These are phyloP conservation scores for Cucumis cinereus DNA, from an alignment of 306 rosid species.

Conservation along the genomic window DNA sequence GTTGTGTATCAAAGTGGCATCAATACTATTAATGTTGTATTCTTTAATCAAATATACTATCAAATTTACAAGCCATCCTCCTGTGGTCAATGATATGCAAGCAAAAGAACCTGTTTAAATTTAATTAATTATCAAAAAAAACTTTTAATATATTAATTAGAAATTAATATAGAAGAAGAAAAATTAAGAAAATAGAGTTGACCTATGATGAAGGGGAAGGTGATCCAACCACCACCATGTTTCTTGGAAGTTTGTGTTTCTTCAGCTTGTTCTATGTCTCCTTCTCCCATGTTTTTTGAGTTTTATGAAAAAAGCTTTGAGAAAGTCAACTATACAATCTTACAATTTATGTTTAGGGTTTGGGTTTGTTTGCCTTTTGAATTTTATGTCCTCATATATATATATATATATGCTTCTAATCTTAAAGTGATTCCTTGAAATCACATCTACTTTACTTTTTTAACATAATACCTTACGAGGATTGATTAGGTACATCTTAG, in stretches of 20 bases:
- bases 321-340: background rate
- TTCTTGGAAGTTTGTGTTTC: background rate
- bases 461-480: too few relatives aligned
- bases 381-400: background rate
- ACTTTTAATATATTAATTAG: too few relatives aligned
- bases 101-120: slow-evolving; percentile 13
- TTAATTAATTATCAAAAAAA: too few relatives aligned
- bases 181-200: background rate
- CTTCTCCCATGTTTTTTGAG: background rate
- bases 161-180: background rate
- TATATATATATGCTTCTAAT: too few relatives aligned
- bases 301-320: background rate
- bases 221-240: slow-evolving; percentile 28
- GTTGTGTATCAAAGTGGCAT: slow-evolving; percentile 30
- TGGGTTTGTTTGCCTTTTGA: background rate
- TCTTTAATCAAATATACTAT: slow-evolving; percentile 21
- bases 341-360: too few relatives aligned
- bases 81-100: slow-evolving; percentile 15
- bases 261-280: background rate
- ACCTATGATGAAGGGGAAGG: slow-evolving; percentile 35
- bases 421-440: too few relatives aligned
- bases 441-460: too few relatives aligned
- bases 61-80: slow-evolving; percentile 25
- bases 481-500: too few relatives aligned
- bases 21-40: slow-evolving; percentile 21